Percentiles rank a stretch among this genome's conserved stretches.
These are phyloP conservation scores for Cordyceps fumosorosea DNA, from an alignment of 2,329 filamentous ascomycete species.

Conservation along the genomic window DNA sequence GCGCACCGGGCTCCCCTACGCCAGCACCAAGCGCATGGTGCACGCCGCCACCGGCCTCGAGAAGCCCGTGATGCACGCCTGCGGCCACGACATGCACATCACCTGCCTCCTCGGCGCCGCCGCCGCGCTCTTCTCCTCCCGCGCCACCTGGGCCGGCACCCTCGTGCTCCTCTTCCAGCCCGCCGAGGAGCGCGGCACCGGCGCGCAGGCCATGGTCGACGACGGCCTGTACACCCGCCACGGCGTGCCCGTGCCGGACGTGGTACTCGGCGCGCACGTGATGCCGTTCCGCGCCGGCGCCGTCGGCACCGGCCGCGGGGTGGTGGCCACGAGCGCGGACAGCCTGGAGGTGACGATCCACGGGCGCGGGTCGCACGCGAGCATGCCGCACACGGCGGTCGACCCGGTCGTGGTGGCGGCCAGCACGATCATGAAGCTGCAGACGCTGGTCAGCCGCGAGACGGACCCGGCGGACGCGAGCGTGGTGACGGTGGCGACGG, in stretches of 20 bases:
- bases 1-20: slow-evolving; percentile 47
- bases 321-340: slow-evolving; percentile 22
- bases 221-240: slow-evolving; percentile 27
- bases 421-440: slow-evolving; percentile 30
- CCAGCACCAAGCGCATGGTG: slow-evolving; percentile 36
- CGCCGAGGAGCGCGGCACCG: slow-evolving; percentile 56
- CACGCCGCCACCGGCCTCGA: slow-evolving; percentile 37
- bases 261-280: slow-evolving; percentile 32
- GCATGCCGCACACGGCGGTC: slow-evolving; percentile 34
- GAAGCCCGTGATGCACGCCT: slow-evolving; percentile 60
- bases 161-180: slow-evolving; percentile 61
- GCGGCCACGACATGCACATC: slow-evolving; percentile 62
- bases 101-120: slow-evolving; percentile 50
- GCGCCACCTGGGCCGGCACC: slow-evolving; percentile 53
- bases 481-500: slow-evolving; percentile 37
- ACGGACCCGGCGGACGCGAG: slow-evolving; percentile 29
- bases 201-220: slow-evolving; percentile 41
- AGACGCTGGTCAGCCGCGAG: slow-evolving; percentile 27
- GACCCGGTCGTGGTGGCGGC: slow-evolving; percentile 41
- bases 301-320: slow-evolving; percentile 21
- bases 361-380: slow-evolving; percentile 37
- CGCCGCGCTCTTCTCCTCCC: slow-evolving; percentile 37
- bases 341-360: slow-evolving; percentile 23
- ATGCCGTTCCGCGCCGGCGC: slow-evolving; percentile 25
- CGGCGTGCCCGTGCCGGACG: slow-evolving; percentile 25